Evolutionary conservation across 495 filamentous ascomycete genomes (phyloP).

Genomic region (Aspergillus baeticus): DNA sequence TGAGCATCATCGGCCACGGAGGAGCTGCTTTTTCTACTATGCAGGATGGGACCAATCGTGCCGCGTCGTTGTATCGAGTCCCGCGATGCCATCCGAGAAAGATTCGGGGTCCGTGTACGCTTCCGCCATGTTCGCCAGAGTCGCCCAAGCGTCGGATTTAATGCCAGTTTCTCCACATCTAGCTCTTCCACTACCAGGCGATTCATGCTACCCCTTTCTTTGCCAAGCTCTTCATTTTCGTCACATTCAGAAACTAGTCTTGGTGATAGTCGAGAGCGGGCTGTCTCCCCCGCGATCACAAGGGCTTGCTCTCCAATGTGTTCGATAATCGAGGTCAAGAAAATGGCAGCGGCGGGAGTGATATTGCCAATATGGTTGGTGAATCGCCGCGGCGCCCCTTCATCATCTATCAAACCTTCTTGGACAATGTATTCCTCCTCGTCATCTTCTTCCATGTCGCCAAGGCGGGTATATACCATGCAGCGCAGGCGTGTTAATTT

Average conservation of each 20-base stretch:
- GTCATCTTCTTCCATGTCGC: conserved; percentile 97
- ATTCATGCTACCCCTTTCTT: conserved; percentile 44
- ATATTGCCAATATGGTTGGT: conserved; percentile 64
- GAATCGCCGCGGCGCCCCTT: conserved; percentile 51
- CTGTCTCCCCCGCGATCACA: conserved; percentile 82
- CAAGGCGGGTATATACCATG: conserved; percentile 97
- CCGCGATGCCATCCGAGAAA: conserved; percentile 39
- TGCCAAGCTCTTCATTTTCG: conserved; percentile 16
- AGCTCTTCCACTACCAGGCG: conserved; percentile 80
- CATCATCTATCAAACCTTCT: conserved; percentile 59
- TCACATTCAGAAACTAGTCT: conserved; percentile 29
- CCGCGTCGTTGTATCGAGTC: conserved; percentile 45
- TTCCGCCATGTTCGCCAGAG: conserved; percentile 97
- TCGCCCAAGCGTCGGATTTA: conserved; percentile 82
- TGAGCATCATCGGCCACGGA: conserved; percentile 34
- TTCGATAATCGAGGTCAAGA: conserved; percentile 91
- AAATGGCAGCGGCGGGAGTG: conserved; percentile 91
- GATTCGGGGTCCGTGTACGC: conserved; percentile 50
- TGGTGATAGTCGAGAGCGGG: conserved; percentile 64
- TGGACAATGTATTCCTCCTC: conserved; percentile 81
- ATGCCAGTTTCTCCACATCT: conserved; percentile 90
- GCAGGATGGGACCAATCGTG: conserved; percentile 17
- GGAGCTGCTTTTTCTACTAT: conserved; percentile 40
- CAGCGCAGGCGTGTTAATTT: conserved; percentile 86
- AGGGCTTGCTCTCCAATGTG: conserved; percentile 90